These are phyloP conservation scores for Mycena capillaripes DNA, from an alignment of 768 basidiomycete species.

Conservation along the genomic window DNA sequence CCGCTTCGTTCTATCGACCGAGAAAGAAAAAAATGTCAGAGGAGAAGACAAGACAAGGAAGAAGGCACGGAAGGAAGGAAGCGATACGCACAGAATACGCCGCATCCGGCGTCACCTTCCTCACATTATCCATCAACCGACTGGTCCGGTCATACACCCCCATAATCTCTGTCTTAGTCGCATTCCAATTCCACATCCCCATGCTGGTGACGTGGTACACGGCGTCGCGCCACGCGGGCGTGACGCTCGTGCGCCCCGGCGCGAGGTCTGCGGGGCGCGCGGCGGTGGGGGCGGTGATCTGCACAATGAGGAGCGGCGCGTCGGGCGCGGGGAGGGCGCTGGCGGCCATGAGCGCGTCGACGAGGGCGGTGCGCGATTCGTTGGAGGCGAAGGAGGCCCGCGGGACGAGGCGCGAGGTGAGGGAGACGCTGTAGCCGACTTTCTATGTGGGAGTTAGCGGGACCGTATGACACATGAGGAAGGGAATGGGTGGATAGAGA, in stretches of 20 bases:
- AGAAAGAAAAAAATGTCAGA: not conserved
- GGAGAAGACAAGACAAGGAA: too few species aligned
- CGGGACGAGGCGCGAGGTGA: conserved; percentile 60
- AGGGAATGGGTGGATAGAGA: conserved; percentile 1
- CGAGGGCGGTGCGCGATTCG: conserved; percentile 44
- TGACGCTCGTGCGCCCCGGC: conserved; percentile 58
- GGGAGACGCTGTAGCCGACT: conserved; percentile 55
- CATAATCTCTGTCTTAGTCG: conserved; percentile 53
- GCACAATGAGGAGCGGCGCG: conserved; percentile 57
- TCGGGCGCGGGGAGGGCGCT: conserved; percentile 40
- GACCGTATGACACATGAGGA: not conserved
- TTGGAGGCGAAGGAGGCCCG: conserved; percentile 54
- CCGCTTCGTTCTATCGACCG: conserved; percentile 58
- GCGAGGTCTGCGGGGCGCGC: conserved; percentile 39
- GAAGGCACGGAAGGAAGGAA: not conserved
- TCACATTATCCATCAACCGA: conserved; percentile 54
- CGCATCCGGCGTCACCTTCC: conserved; percentile 58
- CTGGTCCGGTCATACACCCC: conserved; percentile 51
- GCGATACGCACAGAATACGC: conserved; percentile 57
- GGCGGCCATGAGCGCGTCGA: conserved; percentile 53
- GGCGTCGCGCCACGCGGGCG: conserved; percentile 55
- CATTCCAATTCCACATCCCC: conserved; percentile 61
- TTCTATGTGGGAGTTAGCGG: conserved; percentile 41
- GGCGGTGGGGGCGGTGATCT: conserved; percentile 53
- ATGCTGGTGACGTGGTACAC: conserved; percentile 62